Evolutionary conservation across 1,139 yeast species (phyloP), one percentile per base, ranked within the genome.

Genomic region (Sporopachydermia cereana): DNA sequence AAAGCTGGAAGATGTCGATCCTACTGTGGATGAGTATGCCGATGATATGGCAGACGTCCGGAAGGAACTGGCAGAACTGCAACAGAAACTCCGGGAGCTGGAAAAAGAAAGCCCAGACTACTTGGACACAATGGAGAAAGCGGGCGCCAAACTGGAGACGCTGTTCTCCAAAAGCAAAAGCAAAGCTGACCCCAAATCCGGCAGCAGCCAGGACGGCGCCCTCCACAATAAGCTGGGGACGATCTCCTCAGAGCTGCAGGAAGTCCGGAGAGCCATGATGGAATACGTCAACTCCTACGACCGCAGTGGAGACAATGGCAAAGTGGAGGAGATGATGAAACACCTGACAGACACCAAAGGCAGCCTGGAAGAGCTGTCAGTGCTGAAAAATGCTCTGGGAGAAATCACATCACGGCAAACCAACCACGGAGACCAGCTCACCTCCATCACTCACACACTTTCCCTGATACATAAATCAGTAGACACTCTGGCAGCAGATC

Each of bases 31-130:
- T 34, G 39, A 34, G 39, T 34, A 34, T 21, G 39, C 39, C 9
- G 39, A 34, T 5, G 39, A 34, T 5, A 34, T 34, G 39, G 39
- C 39, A 16, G 39, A 34, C 9, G 39, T 34, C 9, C 9, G 17
- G 17, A 21, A 34, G 5, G 39, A 34, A 12, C 5, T 34, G 5
- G 9, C 12, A 7, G 5, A 5, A 7, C 39, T 34, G 9, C 17
- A 34, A 7, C 12, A 5, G 39, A 34, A 34, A 34, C 39, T 34
- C 9, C 5, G 17, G 17, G 39, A 34, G 5, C 22, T 34, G 5
- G 39, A 34, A 21, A 34, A 34, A 34, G 39, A 34, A 34, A 7
- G 12, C n/a, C 39, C 39, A 9, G 39, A 34, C 9, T 34, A 34
- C 22, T 16, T 7, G 9, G 39, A 34, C 5, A 34, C 39, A 12